Base-by-base conservation (phyloP, 2,329 filamentous ascomycete species). In the Aspergillus neoniger region DNA sequence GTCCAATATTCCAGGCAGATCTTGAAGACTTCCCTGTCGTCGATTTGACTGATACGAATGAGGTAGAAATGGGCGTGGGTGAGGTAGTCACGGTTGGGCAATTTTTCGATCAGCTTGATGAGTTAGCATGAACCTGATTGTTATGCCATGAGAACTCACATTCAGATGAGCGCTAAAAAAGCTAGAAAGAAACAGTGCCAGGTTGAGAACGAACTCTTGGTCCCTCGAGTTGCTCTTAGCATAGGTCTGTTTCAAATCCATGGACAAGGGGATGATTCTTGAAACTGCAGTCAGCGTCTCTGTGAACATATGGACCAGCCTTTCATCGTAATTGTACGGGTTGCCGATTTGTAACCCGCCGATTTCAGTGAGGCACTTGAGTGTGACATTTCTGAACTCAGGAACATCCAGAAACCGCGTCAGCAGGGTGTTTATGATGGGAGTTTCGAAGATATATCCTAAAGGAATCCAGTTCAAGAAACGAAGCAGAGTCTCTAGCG, bases 401-500 rank as follows among this genome's bases (percentile, higher is more conserved):
- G 93, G 92, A 28, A 91, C 88, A 70, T 96, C 91, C 60, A 99
- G 84, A 79, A 99, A 99, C 56, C 95, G 88, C 60, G 90, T 96
- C 67, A 95, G 88, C 63, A 99, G 82, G 0, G 94, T 98, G 72
- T 96, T 92, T 77, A 99, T 98, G 66, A 99, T 88, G 38, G 91
- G 88, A 0, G 94, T 99, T 83, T 99, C 95, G 78, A 99, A 99
- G 69, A 99, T 98, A 79, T 97, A 99, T 59, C 96, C 95, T 41
- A 99, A 82, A 0, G 95, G 95, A 59, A 99, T 99, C 95, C 95
- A 99, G 83, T 98, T 98, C 76, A 96, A 90, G 79, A 99, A 99
- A 61, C 93, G 91, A 57, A 99, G 85, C 38, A 99, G 83, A 0
- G 95, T 99, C 80, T 98, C 93, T 57, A 99, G 85, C 0, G 95